Evolutionary conservation across 257 asterid species (phyloP).

Genomic region (Solanum appendiculatum): DNA sequence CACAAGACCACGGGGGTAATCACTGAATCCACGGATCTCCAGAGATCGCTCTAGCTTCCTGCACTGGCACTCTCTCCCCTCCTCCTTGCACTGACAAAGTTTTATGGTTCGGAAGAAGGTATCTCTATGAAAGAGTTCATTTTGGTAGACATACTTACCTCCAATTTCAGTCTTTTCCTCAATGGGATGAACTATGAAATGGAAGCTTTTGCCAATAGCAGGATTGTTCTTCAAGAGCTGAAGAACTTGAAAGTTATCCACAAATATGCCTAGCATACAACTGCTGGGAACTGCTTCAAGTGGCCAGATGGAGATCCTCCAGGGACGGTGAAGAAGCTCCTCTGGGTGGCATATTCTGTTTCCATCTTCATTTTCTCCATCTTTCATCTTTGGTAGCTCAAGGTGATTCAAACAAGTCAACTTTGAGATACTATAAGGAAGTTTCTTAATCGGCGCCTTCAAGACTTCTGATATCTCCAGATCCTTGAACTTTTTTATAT

Average conservation of each 20-base stretch:
- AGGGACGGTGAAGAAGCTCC: background rate
- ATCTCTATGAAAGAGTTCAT: background rate
- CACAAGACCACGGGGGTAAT: background rate
- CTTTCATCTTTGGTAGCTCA: background rate
- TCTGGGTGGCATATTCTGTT: background rate
- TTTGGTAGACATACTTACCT: background rate
- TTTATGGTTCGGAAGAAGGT: background rate
- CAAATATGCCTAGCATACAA: background rate
- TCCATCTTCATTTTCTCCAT: background rate
- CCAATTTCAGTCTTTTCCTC: background rate
- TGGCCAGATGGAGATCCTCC: background rate
- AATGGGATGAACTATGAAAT: background rate
- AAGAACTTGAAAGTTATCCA: background rate
- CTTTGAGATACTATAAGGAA: background rate
- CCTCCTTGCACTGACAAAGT: background rate
- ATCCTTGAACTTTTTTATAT: background rate
- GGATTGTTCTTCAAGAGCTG: background rate
- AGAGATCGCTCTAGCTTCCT: background rate
- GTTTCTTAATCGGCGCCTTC: background rate
- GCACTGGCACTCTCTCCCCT: background rate
- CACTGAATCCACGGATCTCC: background rate
- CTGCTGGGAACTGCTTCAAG: background rate
- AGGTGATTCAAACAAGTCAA: background rate
- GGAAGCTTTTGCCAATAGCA: background rate
- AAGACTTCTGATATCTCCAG: background rate